Base-by-base conservation (phyloP, 2,329 filamentous ascomycete species). In the Microcera coccophila region DNA sequence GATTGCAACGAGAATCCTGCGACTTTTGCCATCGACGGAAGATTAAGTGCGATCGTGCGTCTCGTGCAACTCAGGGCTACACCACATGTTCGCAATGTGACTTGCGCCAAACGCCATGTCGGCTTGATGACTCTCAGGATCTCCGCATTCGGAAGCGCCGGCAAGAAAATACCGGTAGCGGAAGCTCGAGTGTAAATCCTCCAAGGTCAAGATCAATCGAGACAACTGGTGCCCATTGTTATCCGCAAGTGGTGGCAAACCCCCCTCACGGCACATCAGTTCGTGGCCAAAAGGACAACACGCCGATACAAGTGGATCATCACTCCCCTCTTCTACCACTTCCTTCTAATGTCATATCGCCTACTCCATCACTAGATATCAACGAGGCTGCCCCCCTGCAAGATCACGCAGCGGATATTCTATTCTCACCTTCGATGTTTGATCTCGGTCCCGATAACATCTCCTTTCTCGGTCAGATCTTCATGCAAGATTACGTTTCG, bases 391-490 rank as follows among this genome's bases (percentile, higher is more conserved):
- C n/a, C n/a, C n/a, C n/a, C n/a, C n/a, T n/a, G n/a, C n/a, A n/a
- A n/a, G n/a, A n/a, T n/a, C n/a, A n/a, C n/a, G n/a, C n/a, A n/a
- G n/a, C n/a, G 22, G 22, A 26, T 26, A 7, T 26, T 26, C 8
- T 15, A 10, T 32, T 32, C 29, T 32, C n/a, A 32, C 8, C 9
- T 21, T 35, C 24, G 14, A 34, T 41, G 14, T 48, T 56, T 17
- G 48, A 48, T 16, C 53, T 60, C 26, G 54, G 49, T 32, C 29
- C 41, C 18, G 53, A 60, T 24, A 56, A 50, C 39, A 48, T 55
- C 19, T 47, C 49, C 18, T 58, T 59, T 34, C 47, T 60, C 12
- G 54, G 58, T 37, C 45, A 53, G 31, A 49, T 58, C n/a, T 57
- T 55, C 31, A 49, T 52, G 44, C 9, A 14, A 49, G 45, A 41